Percentiles rank a stretch among this genome's conserved stretches.
These are phyloP conservation scores for Aspergillus sp. DNA, from an alignment of 2,329 filamentous ascomycete species.

Conservation along the genomic window DNA sequence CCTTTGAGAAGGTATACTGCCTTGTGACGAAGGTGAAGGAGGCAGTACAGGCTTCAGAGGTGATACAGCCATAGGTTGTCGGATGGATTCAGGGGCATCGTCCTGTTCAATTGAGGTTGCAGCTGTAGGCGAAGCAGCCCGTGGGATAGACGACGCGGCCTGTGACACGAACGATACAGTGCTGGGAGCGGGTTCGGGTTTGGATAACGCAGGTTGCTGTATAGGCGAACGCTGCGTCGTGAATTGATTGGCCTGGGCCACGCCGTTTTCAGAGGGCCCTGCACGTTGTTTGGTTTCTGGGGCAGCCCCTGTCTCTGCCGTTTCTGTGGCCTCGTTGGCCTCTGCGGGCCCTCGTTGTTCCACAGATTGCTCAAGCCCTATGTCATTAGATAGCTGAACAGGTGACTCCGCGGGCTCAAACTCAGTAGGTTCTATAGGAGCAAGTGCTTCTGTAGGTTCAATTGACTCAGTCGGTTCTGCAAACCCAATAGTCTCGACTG, in stretches of 20 bases:
- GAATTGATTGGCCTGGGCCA: neutral
- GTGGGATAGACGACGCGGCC: constrained; percentile 4
- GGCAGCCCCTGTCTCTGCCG: neutral
- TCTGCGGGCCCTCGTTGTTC: neutral
- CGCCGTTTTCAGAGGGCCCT: neutral
- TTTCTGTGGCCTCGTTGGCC: neutral
- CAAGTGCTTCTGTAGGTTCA: neutral
- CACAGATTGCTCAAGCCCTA: neutral
- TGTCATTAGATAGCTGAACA: too few species aligned
- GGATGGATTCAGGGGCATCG: neutral
- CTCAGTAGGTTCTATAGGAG: too few species aligned
- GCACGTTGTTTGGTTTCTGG: neutral
- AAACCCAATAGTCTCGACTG: neutral
- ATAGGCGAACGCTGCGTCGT: neutral
- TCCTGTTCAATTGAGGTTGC: neutral
- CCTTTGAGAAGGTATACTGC: constrained; percentile 5
- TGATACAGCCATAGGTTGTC: neutral
- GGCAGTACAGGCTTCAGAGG: neutral
- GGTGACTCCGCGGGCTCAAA: too few species aligned
- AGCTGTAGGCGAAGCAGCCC: neutral
- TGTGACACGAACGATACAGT: constrained; percentile 4
- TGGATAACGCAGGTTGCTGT: neutral
- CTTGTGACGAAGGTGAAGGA: constrained; percentile 7
- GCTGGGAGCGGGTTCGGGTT: neutral
- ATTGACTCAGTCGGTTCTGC: neutral